These are phyloP conservation scores for Helotiales sp. DNA, from an alignment of 2,329 filamentous ascomycete genomes.

Conservation along the genomic window DNA sequence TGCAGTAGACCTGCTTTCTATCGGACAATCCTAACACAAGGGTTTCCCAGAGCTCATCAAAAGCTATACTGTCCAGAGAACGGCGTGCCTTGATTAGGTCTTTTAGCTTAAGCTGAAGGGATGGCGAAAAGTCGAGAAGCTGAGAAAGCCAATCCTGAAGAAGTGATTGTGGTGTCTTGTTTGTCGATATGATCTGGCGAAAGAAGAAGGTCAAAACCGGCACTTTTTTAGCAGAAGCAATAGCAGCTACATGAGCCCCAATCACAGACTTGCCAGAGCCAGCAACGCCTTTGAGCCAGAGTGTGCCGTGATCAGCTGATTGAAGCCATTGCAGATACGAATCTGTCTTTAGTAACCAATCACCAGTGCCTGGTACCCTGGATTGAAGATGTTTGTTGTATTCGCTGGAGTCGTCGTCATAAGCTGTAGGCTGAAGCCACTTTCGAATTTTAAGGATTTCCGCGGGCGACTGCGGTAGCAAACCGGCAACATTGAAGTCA, in stretches of 20 bases:
- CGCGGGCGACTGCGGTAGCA: slow-evolving; percentile 9
- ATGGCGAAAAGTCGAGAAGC: slow-evolving; percentile 30
- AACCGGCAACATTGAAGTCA: slow-evolving; percentile 9
- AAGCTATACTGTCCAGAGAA: slow-evolving; percentile 12
- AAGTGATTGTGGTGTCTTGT: slow-evolving; percentile 29
- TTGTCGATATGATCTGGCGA: slow-evolving; percentile 38
- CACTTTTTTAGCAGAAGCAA: neutral
- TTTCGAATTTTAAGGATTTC: slow-evolving; percentile 13
- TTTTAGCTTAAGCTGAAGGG: neutral
- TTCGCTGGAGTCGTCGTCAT: slow-evolving; percentile 17
- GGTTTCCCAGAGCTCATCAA: slow-evolving; percentile 33
- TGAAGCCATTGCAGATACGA: slow-evolving; percentile 24
- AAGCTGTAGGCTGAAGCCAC: slow-evolving; percentile 21
- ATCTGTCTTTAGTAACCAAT: slow-evolving; percentile 18
- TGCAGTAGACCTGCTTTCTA: slow-evolving; percentile 39
- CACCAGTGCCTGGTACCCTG: slow-evolving; percentile 13
- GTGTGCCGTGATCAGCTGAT: slow-evolving; percentile 36
- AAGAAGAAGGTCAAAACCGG: slow-evolving; percentile 40
- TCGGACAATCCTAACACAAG: slow-evolving; percentile 25
- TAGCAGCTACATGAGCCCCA: slow-evolving; percentile 20
- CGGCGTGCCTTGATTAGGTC: neutral
- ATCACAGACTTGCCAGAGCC: slow-evolving; percentile 45
- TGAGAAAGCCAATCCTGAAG: slow-evolving; percentile 38
- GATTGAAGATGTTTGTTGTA: slow-evolving; percentile 17
- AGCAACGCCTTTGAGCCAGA: slow-evolving; percentile 48